Evolutionary conservation across 1,284 basidiomycete genomes (phyloP), one percentile per base, ranked within the genome.

Genomic region (Lentinula novae-zelandiae): DNA sequence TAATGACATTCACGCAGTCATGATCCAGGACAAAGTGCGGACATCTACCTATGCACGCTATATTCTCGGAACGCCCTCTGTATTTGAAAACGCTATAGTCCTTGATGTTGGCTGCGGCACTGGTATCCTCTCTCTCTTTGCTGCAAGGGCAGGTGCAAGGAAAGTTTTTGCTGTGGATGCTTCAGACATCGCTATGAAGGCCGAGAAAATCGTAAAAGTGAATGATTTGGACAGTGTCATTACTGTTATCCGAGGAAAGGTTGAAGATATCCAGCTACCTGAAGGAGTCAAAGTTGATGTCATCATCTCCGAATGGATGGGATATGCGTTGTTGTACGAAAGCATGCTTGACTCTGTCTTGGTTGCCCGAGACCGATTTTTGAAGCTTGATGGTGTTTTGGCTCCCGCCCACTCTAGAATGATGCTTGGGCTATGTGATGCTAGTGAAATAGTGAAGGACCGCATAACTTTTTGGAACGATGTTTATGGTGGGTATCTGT

Each of bases 231-330:
- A 87, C 31, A 77, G 89, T 65, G 73, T 90, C 39, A 91, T 98
- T 69, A 92, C 69, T 9, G 68, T 70, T 34, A 63, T 70, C 27
- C 60, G 61, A 13, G 86, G 86, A 83, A 75, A 20, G 80, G 76
- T 48, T 15, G 60, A 63, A 55, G 63, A 64, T 46, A 87, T 98
- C 61, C 73, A 73, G 7, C 75, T 92, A 0, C 88, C 92, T 2
- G 84, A 87, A 27, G 84, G 75, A 33, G 78, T 89, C 52, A 82
- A 92, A 55, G 95, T 98, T 39, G 96, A 98, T 72, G 83, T 98
- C 57, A 95, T 99, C 71, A 81, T 98, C 55, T 95, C 92, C 34
- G 96, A 99, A 75, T 99, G 96, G 96, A 98, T 98, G 96, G 93
- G 93, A 3, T 95, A 95, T 70, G 91, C 90, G 39, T 78, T 95